A percentile compares a stretch with the other conserved stretches of the same genome.
phyloP scores from a whole-genome alignment of 129 eudicot species.

The Oenanthe sinensis region DNA sequence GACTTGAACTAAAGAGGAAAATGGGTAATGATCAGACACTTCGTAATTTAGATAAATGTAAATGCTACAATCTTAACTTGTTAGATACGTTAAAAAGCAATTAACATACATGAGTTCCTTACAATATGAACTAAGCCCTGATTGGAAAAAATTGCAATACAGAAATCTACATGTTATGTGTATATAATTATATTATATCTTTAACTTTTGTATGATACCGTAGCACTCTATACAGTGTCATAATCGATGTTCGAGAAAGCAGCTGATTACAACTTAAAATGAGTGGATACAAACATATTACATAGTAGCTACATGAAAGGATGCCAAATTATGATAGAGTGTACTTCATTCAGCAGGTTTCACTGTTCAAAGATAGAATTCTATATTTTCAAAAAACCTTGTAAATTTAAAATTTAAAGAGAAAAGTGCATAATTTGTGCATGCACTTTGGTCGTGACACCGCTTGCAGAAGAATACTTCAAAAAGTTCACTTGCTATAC shows the following conservation, averaged over 20 bases:
- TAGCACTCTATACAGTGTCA: neutral
- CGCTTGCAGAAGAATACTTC: neutral
- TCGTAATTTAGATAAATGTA: too few species aligned
- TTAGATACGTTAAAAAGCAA: too few species aligned
- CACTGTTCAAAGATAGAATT: neutral
- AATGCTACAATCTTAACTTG: too few species aligned
- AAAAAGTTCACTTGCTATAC: neutral
- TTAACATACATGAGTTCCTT: too few species aligned
- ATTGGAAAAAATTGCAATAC: too few species aligned
- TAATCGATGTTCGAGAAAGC: neutral
- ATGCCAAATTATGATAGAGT: neutral
- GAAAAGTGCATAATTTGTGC: neutral
- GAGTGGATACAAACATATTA: conserved; percentile 8
- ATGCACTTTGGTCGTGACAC: neutral
- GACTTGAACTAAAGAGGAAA: too few species aligned
- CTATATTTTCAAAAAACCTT: too few species aligned
- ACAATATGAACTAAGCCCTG: too few species aligned
- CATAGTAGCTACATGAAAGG: neutral
- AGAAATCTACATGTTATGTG: neutral
- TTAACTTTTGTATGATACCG: neutral
- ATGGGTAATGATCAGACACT: neutral
- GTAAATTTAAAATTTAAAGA: neutral
- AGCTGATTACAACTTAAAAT: neutral
- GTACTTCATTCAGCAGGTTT: neutral
- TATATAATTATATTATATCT: too few species aligned